These are phyloP conservation scores for Populus pruinosa DNA, from an alignment of 345 rosid species.

Conservation along the genomic window DNA sequence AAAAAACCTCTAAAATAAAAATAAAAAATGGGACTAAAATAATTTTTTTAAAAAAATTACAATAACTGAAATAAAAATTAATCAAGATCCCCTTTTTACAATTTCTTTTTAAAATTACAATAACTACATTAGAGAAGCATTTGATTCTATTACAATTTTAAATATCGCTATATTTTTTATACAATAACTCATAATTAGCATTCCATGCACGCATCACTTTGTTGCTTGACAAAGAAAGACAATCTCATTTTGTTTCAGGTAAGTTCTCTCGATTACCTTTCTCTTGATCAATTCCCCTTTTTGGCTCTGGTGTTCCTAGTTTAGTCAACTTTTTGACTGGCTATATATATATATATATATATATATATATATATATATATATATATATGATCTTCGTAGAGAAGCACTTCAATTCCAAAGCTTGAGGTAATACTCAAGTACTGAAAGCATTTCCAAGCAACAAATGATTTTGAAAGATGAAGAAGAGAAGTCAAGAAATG, in stretches of 20 bases:
- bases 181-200: neutral
- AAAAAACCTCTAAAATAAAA: no score
- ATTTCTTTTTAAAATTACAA: no score
- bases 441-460: neutral
- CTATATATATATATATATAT: neutral
- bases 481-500: constrained; percentile 11
- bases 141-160: no score
- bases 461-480: constrained; percentile 1
- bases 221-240: neutral
- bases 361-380: neutral
- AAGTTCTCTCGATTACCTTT: constrained; percentile 1
- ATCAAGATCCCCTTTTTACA: no score
- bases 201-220: neutral
- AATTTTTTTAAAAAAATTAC: no score
- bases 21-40: no score
- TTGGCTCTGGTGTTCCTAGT: neutral
- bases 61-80: no score
- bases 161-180: neutral
- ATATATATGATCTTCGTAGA: neutral
- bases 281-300: neutral
- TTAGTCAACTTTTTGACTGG: constrained; percentile 6
- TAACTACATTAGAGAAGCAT: no score
- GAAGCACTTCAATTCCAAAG: neutral
- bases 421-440: neutral
- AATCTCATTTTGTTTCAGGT: neutral